A percentile compares a stretch with the other conserved stretches of the same genome.
These are phyloP conservation scores for Sphaerulina vaccinii DNA, from an alignment of 2,329 filamentous ascomycete genomes.

Conservation along the genomic window DNA sequence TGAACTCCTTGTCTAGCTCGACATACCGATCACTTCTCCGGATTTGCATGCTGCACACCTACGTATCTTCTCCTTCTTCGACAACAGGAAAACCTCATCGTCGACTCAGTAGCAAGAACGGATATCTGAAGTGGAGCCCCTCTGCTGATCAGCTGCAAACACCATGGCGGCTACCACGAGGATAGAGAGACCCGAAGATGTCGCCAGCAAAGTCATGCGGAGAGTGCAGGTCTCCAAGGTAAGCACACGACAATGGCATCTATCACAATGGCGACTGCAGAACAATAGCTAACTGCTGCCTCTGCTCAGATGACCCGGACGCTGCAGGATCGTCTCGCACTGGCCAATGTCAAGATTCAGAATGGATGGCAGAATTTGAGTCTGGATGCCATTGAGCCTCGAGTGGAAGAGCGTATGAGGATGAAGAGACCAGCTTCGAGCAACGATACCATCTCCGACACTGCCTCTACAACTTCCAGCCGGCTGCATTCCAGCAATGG, in stretches of 20 bases:
- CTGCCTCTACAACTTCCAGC: constrained; percentile 80
- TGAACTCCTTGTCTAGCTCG: constrained; percentile 10
- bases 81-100: neutral
- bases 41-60: neutral
- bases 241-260: constrained; percentile 13
- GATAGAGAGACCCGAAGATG: constrained; percentile 34
- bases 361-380: constrained; percentile 91
- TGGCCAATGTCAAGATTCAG: constrained; percentile 96
- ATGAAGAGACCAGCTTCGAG: constrained; percentile 62
- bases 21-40: neutral
- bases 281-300: constrained; percentile 25
- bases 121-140: constrained; percentile 10
- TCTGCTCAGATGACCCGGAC: constrained; percentile 77
- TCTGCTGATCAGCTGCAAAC: constrained; percentile 16
- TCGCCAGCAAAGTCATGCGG: constrained; percentile 39
- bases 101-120: constrained; percentile 4
- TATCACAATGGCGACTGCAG: neutral
- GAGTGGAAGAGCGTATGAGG: constrained; percentile 74
- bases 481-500: constrained; percentile 65
- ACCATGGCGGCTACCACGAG: constrained; percentile 32
- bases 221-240: constrained; percentile 43
- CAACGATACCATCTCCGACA: constrained; percentile 76
- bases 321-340: constrained; percentile 87
- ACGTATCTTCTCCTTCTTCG: neutral
- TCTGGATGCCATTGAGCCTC: constrained; percentile 81